These are phyloP conservation scores for Penicillium salamii DNA, from an alignment of 495 filamentous ascomycete genomes.

Conservation along the genomic window DNA sequence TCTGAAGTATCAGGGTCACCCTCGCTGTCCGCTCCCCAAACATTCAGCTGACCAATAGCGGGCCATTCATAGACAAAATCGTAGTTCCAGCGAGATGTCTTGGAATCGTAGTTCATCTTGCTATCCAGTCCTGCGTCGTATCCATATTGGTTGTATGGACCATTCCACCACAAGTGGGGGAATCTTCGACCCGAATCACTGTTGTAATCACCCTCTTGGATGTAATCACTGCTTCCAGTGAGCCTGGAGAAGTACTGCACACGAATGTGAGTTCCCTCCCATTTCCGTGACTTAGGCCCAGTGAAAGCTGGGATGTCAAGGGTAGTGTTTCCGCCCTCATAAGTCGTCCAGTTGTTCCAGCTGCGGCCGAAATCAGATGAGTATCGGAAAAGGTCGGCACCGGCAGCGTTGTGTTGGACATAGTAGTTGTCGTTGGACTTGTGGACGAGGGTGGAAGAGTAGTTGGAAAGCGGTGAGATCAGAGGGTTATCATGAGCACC, in stretches of 20 bases:
- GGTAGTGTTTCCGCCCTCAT: constrained; percentile 39
- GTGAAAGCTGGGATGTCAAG: constrained; percentile 39
- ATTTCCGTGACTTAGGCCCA: constrained; percentile 52
- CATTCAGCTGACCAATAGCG: constrained; percentile 42
- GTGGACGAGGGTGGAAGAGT: constrained; percentile 48
- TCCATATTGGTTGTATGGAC: constrained; percentile 61
- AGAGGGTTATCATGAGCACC: constrained; percentile 47
- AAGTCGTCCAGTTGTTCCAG: constrained; percentile 50
- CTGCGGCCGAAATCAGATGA: constrained; percentile 50
- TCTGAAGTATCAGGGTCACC: constrained; percentile 46
- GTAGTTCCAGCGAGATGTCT: constrained; percentile 46
- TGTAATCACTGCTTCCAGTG: constrained; percentile 55
- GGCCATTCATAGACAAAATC: constrained; percentile 54
- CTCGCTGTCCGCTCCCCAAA: constrained; percentile 47
- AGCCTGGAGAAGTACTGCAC: constrained; percentile 62
- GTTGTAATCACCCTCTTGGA: constrained; percentile 55
- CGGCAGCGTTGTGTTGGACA: constrained; percentile 54
- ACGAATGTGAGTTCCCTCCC: constrained; percentile 59
- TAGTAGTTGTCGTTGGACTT: constrained; percentile 33
- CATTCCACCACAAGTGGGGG: constrained; percentile 60
- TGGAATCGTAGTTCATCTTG: constrained; percentile 45
- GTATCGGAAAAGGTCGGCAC: constrained; percentile 59
- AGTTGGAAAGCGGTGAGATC: constrained; percentile 54
- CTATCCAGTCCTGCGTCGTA: constrained; percentile 57
- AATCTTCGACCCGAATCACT: constrained; percentile 42